Base-by-base conservation (phyloP, 2,329 filamentous ascomycete species). In the Canariomyces notabilis region DNA sequence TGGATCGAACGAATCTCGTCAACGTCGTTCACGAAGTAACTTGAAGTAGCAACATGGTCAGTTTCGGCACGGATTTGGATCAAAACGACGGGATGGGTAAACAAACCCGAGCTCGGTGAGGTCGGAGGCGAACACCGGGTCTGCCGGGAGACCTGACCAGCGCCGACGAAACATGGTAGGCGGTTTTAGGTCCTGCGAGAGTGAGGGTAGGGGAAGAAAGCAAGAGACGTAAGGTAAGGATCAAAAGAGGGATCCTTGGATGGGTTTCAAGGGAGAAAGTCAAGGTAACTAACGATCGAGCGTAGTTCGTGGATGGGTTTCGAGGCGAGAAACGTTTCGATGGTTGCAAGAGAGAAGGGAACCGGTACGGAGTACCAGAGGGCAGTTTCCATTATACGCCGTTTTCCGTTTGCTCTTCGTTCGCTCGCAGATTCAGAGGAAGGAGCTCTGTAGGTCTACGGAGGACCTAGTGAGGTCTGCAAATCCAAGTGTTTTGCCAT, bases 21-120 rank as follows among this genome's bases (percentile, higher is more conserved):
- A 0, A 81, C 66, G 0, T 82, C 74, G 56, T 87, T 89, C 67
- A 95, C 67, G 62, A 87, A 90, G 66, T 89, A 94, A 35, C 88
- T 90, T 49, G 16, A 22, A n/a, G 4, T n/a, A 4, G n/a, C 35
- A n/a, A 19, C 16, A 7, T 4, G 4, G 9, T 44, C 37, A 48
- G 42, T 42, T 29, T 37, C 36, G 21, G 14, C 18, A 35, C 14
- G 1, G 11, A 23, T 14, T n/a, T 38, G 23, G 7, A 1, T 11
- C 8, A 20, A 35, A 7, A 20, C n/a, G 2, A 38, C 18, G 36
- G 7, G 15, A 51, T 34, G 43, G 34, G 33, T 15, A 36, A 9
- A 59, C 73, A 57, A 69, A 91, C 85, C 89, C 90, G 3, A 97
- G 79, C 43, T 77, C 70, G 48, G 79, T 69, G 21, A 97, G 70